Evolutionary conservation across 257 asterid genomes (phyloP).

Genomic region (Nicotiana undulata): DNA sequence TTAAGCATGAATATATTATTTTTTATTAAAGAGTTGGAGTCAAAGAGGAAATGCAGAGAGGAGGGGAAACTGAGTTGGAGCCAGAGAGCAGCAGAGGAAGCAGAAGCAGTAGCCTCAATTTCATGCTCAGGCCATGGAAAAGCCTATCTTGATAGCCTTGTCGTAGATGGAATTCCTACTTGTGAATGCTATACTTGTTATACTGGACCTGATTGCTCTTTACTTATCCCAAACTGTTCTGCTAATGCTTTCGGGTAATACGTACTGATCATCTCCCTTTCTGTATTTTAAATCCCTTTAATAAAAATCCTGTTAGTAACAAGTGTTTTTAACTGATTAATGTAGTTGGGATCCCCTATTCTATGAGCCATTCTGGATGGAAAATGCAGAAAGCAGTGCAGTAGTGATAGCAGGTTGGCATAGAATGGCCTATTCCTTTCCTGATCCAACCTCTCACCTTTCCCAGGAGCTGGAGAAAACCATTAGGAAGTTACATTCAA

Average conservation of each 20-base stretch:
- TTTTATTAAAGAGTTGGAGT: too few species aligned
- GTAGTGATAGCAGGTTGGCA: constrained; percentile 66
- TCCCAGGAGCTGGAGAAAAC: constrained; percentile 37
- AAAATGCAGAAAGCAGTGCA: constrained; percentile 43
- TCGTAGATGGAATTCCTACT: constrained; percentile 23
- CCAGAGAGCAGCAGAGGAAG: constrained; percentile 47
- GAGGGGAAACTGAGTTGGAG: constrained; percentile 38
- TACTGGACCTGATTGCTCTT: constrained; percentile 45
- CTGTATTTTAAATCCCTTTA: too few species aligned
- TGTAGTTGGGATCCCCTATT: constrained; percentile 34
- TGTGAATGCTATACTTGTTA: constrained; percentile 70
- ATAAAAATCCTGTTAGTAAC: too few species aligned
- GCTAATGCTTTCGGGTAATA: constrained; percentile 47
- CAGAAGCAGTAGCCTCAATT: constrained; percentile 47
- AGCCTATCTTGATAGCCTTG: constrained; percentile 44
- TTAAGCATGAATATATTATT: constrained; percentile 26
- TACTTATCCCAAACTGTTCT: constrained; percentile 25
- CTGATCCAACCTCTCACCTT: constrained; percentile 2
- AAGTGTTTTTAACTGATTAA: not conserved
- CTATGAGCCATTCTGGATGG: constrained; percentile 27
- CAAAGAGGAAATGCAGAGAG: not conserved
- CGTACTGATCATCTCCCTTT: too few species aligned
- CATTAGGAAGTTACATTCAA: constrained; percentile 33
- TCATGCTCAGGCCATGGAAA: constrained; percentile 63
- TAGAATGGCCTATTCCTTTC: constrained; percentile 52